phyloP scores from a whole-genome alignment of 768 basidiomycete species.

The Mrakia hoshinonis region DNA sequence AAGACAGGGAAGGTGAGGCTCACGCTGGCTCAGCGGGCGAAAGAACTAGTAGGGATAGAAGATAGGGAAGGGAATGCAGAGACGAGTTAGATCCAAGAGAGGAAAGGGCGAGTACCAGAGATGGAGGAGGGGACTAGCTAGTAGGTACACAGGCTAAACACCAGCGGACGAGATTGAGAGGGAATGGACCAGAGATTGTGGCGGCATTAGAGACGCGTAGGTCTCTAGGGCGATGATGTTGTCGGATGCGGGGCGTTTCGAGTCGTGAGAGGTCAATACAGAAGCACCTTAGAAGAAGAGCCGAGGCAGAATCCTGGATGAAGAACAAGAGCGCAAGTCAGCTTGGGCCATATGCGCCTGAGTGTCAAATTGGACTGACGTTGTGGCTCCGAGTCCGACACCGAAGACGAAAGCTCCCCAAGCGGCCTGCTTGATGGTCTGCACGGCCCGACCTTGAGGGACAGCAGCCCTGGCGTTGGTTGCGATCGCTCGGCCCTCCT shows the following conservation, averaged over 20 bases:
- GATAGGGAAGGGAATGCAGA: not conserved
- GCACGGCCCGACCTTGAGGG: slow-evolving; percentile 48
- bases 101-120: not conserved
- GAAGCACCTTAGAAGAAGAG: slow-evolving; percentile 11
- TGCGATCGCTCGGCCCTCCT: slow-evolving; percentile 51
- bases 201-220: no score
- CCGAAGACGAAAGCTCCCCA: slow-evolving; percentile 83
- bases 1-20: not conserved
- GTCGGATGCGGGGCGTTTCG: not conserved
- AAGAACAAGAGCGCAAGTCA: not conserved
- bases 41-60: not conserved
- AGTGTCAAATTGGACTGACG: slow-evolving; percentile 53
- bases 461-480: slow-evolving; percentile 52
- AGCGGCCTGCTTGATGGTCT: slow-evolving; percentile 63
- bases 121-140: not conserved
- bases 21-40: no score
- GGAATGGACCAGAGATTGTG: no score
- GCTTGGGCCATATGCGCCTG: not conserved
- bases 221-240: no score
- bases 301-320: slow-evolving; percentile 8
- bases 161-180: not conserved
- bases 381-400: slow-evolving; percentile 66
- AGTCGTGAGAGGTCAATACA: not conserved
- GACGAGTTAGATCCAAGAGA: not conserved
- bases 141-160: not conserved